These are phyloP conservation scores for Holtermannia corniformis DNA, from an alignment of 768 basidiomycete species.

Conservation along the genomic window DNA sequence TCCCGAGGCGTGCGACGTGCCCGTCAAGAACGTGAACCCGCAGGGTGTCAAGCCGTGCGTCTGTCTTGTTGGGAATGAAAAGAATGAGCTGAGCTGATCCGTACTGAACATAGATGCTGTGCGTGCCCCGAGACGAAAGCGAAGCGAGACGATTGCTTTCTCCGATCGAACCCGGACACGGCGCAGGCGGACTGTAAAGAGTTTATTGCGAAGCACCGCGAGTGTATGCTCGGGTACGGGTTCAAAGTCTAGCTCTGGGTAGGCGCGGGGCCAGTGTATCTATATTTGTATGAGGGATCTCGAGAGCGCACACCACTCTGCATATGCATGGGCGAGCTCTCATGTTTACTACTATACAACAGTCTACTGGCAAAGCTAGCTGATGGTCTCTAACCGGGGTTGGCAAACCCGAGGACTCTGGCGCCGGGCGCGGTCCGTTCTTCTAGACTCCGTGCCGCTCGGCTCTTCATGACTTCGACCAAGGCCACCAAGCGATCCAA, in stretches of 20 bases:
- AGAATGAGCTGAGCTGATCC: neutral
- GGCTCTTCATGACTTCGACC: neutral
- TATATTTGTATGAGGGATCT: neutral
- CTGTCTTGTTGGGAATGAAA: too few species aligned
- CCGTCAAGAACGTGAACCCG: conserved; percentile 74
- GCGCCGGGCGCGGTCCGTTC: too few species aligned
- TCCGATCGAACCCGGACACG: conserved; percentile 52
- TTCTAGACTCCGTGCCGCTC: neutral
- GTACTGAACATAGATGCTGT: conserved; percentile 59
- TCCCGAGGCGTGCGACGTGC: neutral
- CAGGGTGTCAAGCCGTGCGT: conserved; percentile 89
- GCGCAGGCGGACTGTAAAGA: conserved; percentile 72
- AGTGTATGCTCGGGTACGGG: conserved; percentile 83
- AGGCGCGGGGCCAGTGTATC: too few species aligned
- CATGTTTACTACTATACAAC: too few species aligned
- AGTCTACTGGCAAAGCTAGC: too few species aligned
- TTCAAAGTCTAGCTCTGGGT: conserved; percentile 55
- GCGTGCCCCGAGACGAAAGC: conserved; percentile 91
- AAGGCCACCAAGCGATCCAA: neutral
- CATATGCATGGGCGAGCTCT: too few species aligned
- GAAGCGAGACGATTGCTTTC: conserved; percentile 87
- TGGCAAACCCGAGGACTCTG: too few species aligned
- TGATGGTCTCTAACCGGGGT: too few species aligned
- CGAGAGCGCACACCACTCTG: neutral
- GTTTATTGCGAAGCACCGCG: conserved; percentile 66